Evolutionary conservation across 2,329 filamentous ascomycete genomes (phyloP).

Genomic region (Colletotrichum sp.): DNA sequence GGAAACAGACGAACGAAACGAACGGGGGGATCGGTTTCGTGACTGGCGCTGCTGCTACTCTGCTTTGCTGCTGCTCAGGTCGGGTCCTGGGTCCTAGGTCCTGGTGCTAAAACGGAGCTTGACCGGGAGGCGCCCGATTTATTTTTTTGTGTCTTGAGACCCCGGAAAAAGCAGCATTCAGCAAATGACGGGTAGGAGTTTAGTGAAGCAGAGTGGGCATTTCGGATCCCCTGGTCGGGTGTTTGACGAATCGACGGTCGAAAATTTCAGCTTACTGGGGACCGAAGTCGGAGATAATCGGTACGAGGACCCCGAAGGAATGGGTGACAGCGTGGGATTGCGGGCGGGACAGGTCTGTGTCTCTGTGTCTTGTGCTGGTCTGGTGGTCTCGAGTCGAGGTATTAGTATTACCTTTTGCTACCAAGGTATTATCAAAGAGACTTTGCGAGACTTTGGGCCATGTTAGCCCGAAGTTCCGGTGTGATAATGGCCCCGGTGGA

Average conservation of each 20-base stretch:
- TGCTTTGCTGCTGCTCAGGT: not conserved
- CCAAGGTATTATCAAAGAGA: not conserved
- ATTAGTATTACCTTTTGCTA: not conserved
- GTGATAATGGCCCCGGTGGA: not conserved
- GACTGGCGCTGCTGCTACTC: not conserved
- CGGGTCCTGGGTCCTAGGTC: not conserved
- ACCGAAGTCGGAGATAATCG: slow-evolving; percentile 22
- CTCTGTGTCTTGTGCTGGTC: not conserved
- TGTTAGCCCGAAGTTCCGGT: not conserved
- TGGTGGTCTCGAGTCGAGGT: not conserved
- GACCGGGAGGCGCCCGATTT: slow-evolving; percentile 1
- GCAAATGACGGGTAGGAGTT: not conserved
- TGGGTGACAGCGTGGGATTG: not conserved
- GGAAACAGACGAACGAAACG: not conserved
- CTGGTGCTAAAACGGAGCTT: not conserved
- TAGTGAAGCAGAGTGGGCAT: not conserved
- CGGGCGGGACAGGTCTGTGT: not conserved
- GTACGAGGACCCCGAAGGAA: slow-evolving; percentile 16
- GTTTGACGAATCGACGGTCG: slow-evolving; percentile 4
- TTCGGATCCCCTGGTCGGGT: not conserved
- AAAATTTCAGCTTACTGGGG: slow-evolving; percentile 20
- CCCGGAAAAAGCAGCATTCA: not conserved
- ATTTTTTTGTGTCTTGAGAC: not conserved
- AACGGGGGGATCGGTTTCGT: not conserved
- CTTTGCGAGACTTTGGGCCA: not conserved